A percentile compares a stretch with the other conserved stretches of the same genome.
Conservation (phyloP, 768 basidiomycete species). For the Mycena amicta region DNA sequence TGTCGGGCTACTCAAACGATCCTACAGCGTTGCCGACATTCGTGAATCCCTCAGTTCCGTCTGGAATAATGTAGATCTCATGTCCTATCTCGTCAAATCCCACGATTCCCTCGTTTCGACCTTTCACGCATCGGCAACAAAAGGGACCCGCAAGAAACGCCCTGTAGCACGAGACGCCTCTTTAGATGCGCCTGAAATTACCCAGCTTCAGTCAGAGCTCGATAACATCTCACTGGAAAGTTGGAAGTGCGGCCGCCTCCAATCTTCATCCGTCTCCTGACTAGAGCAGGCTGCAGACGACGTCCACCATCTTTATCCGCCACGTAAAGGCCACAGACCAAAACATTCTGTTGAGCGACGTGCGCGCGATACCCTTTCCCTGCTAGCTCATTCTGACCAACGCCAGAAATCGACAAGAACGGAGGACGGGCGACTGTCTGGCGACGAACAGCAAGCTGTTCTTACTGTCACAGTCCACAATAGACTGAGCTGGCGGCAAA, state of each 20-base stretch:
- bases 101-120: conserved; percentile 12
- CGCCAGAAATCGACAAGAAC: conserved; percentile 33
- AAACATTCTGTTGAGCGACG: conserved; percentile 54
- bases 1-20: neutral
- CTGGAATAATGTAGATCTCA: conserved; percentile 5
- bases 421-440: conserved; percentile 24
- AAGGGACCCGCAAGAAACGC: conserved; percentile 31
- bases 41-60: conserved; percentile 16
- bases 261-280: conserved; percentile 7
- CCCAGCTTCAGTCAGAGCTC: conserved; percentile 51
- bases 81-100: conserved; percentile 17
- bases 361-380: conserved; percentile 25
- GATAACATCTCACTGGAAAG: conserved; percentile 54
- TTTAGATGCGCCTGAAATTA: conserved; percentile 48
- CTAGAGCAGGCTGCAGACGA: conserved; percentile 46
- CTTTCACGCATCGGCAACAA: conserved; percentile 30
- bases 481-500: conserved; percentile 62
- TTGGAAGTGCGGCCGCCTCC: conserved; percentile 54
- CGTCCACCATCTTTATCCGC: conserved; percentile 64
- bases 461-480: conserved; percentile 64
- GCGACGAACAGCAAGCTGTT: conserved; percentile 42
- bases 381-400: conserved; percentile 20
- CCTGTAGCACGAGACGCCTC: conserved; percentile 38
- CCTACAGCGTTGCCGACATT: conserved; percentile 25
- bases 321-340: conserved; percentile 66